Conservation (phyloP, 2,329 filamentous ascomycete genomes). For the Diaporthe sp. region DNA sequence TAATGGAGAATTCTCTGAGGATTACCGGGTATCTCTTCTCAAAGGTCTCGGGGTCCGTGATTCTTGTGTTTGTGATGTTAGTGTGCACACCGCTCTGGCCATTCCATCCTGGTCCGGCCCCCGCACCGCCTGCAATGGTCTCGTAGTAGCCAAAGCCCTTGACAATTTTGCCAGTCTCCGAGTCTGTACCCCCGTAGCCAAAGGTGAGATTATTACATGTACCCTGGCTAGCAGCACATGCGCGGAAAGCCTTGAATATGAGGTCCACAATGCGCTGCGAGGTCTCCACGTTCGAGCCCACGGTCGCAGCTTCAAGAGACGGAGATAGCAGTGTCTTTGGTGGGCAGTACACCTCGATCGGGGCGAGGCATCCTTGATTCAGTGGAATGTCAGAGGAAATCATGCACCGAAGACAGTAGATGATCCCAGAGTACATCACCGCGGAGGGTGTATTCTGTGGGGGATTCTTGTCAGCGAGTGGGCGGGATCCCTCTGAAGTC, state of each 20-base stretch:
- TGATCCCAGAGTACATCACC: conserved; percentile 53
- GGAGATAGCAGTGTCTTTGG: conserved; percentile 48
- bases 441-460: conserved; percentile 55
- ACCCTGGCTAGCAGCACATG: conserved; percentile 47
- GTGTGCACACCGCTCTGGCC: conserved; percentile 44
- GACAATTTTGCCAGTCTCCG: conserved; percentile 3
- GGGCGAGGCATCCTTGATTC: conserved; percentile 49
- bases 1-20: conserved; percentile 43
- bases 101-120: conserved; percentile 43
- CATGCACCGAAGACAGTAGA: conserved; percentile 48
- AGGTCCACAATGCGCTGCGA: conserved; percentile 49
- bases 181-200: conserved; percentile 45
- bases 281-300: conserved; percentile 46
- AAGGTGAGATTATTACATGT: conserved; percentile 47
- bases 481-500: not conserved
- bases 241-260: conserved; percentile 48
- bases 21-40: conserved; percentile 46
- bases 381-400: conserved; percentile 49
- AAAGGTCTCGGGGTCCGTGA: conserved; percentile 45
- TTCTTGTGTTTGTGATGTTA: conserved; percentile 45
- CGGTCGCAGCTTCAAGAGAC: conserved; percentile 46
- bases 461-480: not conserved
- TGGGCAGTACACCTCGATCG: conserved; percentile 46
- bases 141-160: conserved; percentile 41
- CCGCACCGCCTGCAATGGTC: conserved; percentile 45